Conservation (phyloP, 192 early-diverging fungal species). For the Chytriomyces confervae region DNA sequence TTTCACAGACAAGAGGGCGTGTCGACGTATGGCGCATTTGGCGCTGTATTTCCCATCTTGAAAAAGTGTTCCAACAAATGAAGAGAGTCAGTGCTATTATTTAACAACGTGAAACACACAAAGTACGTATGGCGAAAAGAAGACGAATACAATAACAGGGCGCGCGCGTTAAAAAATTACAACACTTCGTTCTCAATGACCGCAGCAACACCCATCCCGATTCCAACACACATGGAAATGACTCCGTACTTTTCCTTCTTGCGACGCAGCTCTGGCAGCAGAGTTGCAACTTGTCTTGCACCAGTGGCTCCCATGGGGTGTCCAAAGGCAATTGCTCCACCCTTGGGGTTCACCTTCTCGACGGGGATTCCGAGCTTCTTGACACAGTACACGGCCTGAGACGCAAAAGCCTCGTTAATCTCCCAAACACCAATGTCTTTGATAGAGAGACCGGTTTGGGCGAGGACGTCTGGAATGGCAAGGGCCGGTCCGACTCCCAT, state of each 20-base stretch:
- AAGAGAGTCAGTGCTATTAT: no score
- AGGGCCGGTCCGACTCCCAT: slow-evolving; percentile 98
- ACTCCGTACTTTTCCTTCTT: slow-evolving; percentile 84
- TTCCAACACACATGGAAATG: slow-evolving; percentile 91
- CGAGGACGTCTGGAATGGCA: slow-evolving; percentile 88
- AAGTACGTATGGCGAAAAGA: not conserved
- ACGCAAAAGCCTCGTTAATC: slow-evolving; percentile 98
- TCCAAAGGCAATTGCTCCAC: slow-evolving; percentile 97
- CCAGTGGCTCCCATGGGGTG: slow-evolving; percentile 89
- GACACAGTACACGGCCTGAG: slow-evolving; percentile 91
- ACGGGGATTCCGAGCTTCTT: slow-evolving; percentile 85
- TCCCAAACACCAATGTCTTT: slow-evolving; percentile 88
- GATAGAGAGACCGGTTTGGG: slow-evolving; percentile 76
- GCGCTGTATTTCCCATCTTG: slow-evolving; percentile 48
- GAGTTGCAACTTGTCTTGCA: slow-evolving; percentile 94
- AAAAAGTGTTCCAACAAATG: not conserved
- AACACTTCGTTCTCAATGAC: slow-evolving; percentile 73
- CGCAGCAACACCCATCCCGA: slow-evolving; percentile 90
- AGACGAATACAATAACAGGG: not conserved
- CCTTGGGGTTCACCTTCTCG: slow-evolving; percentile 97
- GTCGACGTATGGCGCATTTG: slow-evolving; percentile 55
- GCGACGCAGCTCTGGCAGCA: slow-evolving; percentile 90
- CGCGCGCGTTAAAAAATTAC: slow-evolving; percentile 14
- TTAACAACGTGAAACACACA: not conserved
- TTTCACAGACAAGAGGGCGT: slow-evolving; percentile 57